Percentiles rank a stretch among this genome's conserved stretches.
phyloP scores from a whole-genome alignment of 345 rosid genomes.

The Brassica incana region DNA sequence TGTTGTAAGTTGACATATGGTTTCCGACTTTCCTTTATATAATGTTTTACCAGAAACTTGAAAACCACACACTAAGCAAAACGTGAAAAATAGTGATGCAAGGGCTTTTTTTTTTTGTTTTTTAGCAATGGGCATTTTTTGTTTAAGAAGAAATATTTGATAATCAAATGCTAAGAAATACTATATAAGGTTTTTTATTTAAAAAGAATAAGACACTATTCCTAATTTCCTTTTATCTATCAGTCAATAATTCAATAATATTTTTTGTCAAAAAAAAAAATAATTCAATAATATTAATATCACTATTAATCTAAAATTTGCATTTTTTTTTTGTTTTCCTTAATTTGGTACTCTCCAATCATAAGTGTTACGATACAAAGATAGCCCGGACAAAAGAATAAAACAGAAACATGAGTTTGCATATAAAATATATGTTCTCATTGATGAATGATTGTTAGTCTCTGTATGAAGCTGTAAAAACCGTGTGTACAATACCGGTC shows the following conservation, averaged over 20 bases:
- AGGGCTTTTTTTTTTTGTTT: too few relatives aligned
- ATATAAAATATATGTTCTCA: conserved; percentile 20
- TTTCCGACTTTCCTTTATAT: neutral
- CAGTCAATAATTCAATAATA: neutral
- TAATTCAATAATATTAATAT: neutral
- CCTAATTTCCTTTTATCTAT: neutral
- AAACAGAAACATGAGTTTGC: neutral
- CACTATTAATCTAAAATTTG: neutral
- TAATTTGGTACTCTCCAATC: neutral
- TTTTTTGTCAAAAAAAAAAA: neutral
- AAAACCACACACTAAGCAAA: neutral
- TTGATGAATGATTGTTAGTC: conserved; percentile 33
- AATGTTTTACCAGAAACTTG: neutral
- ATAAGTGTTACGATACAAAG: neutral
- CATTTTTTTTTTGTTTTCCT: neutral
- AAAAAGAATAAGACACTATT: neutral
- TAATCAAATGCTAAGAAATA: neutral
- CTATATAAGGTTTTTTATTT: neutral
- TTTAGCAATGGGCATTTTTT: neutral
- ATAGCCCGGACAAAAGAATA: neutral
- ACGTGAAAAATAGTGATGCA: neutral
- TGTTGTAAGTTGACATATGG: neutral
- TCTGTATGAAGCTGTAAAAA: conserved; percentile 18
- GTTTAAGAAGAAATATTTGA: neutral
- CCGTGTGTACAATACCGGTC: conserved; percentile 39